Evolutionary conservation across 352 stramenopile species (phyloP).

Genomic region (Phytophthora constricta): DNA sequence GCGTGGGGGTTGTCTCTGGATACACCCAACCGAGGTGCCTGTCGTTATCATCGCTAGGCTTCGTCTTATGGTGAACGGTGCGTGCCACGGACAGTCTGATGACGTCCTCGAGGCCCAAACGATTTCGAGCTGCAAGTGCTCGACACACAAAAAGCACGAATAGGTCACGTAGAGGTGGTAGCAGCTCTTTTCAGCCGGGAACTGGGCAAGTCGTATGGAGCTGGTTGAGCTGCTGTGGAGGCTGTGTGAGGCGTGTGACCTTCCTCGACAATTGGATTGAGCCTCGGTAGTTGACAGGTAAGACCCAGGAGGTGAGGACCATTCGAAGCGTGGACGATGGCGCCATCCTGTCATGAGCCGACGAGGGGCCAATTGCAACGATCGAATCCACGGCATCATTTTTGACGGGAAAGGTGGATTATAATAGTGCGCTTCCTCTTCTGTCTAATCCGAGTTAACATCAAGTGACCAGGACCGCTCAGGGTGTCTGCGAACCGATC

Average conservation of each 20-base stretch:
- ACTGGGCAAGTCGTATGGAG: conserved; percentile 8
- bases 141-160: conserved; percentile 73
- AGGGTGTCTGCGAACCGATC: no score
- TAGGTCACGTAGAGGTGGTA: conserved; percentile 93
- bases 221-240: background rate
- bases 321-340: no score
- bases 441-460: no score
- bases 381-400: background rate
- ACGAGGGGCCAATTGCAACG: background rate
- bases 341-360: background rate
- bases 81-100: conserved; percentile 88
- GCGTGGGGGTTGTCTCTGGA: background rate
- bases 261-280: background rate
- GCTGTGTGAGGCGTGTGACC: background rate
- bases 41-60: conserved; percentile 34
- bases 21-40: conserved; percentile 30
- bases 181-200: conserved; percentile 40
- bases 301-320: background rate
- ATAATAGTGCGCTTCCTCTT: no score
- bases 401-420: background rate
- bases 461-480: no score
- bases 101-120: conserved; percentile 93
- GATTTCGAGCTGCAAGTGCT: conserved; percentile 64
- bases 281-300: background rate
- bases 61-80: conserved; percentile 35